A percentile compares a stretch with the other conserved stretches of the same genome.
Evolutionary conservation across 1,284 basidiomycete genomes (phyloP).

Genomic region (Porogramme epimiltina): DNA sequence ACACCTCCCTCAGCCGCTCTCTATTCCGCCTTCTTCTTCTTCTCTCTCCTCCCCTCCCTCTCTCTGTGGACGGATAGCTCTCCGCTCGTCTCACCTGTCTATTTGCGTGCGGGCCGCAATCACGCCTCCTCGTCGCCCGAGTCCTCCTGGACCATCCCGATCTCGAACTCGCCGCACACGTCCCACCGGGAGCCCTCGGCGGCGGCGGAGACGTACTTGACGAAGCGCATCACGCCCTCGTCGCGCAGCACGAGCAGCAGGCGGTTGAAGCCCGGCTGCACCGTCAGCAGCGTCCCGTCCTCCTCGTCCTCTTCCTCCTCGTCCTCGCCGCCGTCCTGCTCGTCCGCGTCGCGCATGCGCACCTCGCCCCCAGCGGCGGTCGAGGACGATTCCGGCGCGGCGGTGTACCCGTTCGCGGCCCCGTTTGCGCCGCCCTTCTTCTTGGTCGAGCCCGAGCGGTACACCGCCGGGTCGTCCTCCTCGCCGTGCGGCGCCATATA

Average conservation of each 20-base stretch:
- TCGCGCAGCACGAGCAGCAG: constrained; percentile 91
- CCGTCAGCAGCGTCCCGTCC: constrained; percentile 85
- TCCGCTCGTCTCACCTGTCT: no score
- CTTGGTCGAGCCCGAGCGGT: constrained; percentile 69
- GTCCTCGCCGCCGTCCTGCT: constrained; percentile 28
- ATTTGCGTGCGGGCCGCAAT: no score
- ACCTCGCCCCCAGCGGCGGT: no score
- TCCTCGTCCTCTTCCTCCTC: constrained; percentile 70
- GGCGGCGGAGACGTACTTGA: constrained; percentile 89
- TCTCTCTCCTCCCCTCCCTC: no score
- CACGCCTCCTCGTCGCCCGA: constrained; percentile 11
- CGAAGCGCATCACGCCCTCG: constrained; percentile 91
- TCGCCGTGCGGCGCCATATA: constrained; percentile 95
- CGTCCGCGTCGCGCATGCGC: constrained; percentile 25
- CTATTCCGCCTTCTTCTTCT: no score
- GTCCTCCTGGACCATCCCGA: constrained; percentile 67
- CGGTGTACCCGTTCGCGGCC: no score
- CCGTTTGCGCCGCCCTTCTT: constrained; percentile 26
- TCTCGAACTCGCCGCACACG: constrained; percentile 86
- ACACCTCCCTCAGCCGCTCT: no score
- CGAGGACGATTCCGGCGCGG: constrained; percentile 27
- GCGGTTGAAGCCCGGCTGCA: constrained; percentile 91
- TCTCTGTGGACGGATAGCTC: no score
- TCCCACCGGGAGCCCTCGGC: constrained; percentile 92
- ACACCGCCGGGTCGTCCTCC: constrained; percentile 93